Evolutionary conservation across 805 yeast genomes (phyloP).

Genomic region (Myxozyma melibiosi): DNA sequence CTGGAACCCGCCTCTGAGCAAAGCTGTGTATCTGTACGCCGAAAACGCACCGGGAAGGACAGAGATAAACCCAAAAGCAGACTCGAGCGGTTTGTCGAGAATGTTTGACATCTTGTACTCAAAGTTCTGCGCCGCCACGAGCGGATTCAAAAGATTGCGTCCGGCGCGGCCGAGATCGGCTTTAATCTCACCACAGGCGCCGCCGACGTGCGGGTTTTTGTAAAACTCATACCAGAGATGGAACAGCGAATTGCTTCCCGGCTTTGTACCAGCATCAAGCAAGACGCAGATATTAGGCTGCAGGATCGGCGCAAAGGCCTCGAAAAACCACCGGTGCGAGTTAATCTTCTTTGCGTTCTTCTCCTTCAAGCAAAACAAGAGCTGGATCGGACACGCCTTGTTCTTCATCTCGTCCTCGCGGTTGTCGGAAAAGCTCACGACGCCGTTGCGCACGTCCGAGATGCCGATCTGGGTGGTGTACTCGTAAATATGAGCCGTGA

Average conservation of each 20-base stretch:
- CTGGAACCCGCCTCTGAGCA: background rate
- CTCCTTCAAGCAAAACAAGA: conserved; percentile 63
- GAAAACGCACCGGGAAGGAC: conserved; percentile 97
- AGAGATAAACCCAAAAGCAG: conserved; percentile 89
- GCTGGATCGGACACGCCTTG: conserved; percentile 64
- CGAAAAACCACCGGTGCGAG: conserved; percentile 71
- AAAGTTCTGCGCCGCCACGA: conserved; percentile 67
- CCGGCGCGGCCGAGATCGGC: conserved; percentile 56
- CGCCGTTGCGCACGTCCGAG: conserved; percentile 57
- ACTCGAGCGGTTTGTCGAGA: conserved; percentile 93
- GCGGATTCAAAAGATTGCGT: conserved; percentile 60
- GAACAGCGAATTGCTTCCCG: conserved; percentile 57
- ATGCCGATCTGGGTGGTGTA: conserved; percentile 92
- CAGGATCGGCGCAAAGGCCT: conserved; percentile 60
- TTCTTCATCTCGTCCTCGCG: conserved; percentile 40
- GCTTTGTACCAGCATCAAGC: conserved; percentile 68
- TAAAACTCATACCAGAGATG: conserved; percentile 67
- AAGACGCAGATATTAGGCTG: conserved; percentile 60
- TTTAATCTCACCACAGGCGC: conserved; percentile 73
- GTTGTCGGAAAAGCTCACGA: conserved; percentile 50
- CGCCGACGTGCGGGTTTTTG: conserved; percentile 61
- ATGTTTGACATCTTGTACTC: conserved; percentile 73
- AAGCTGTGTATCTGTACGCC: conserved; percentile 84
- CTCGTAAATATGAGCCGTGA: conserved; percentile 86
- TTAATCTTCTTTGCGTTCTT: conserved; percentile 65